Base-by-base conservation (phyloP, 257 asterid species). In the Jacaranda mimosifolia region DNA sequence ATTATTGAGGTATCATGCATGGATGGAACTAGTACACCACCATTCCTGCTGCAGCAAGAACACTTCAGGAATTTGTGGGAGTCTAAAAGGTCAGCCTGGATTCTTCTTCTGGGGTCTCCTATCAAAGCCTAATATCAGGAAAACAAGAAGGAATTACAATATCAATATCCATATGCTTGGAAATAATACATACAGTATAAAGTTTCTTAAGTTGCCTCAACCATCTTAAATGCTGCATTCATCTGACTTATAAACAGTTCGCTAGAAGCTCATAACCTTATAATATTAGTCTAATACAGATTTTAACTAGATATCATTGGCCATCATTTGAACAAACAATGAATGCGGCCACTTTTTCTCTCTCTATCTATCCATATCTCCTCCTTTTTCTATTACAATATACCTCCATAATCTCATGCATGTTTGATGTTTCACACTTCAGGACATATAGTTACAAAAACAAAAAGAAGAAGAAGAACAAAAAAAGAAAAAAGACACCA, bases 21-120 rank as follows among this genome's bases (percentile, higher is more conserved):
- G 63, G 97, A 91, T 63, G 97, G 90, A 69, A 76, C 75, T 32
- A 81, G 83, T n/a, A 55, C 77, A 49, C 84, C 83, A 6, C 80
- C 84, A 68, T 66, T 86, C 74, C 80, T 88, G 85, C 87, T 83
- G 90, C 99, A 93, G 86, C 98, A 96, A 71, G 84, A 78, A 82
- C 97, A 93, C 85, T 88, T 85, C 62, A 93, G 94, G 80, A 88
- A 74, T 63, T 85, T 88, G 79, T 71, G 80, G 39, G 90, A 91
- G 78, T 96, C 97, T 77, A 93, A 64, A 62, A 96, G 97, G 84
- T 96, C 99, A 55, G 85, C 70, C 77, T 96, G 99, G 72, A 93
- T 87, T 87, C 94, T 88, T 91, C 92, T 91, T 78, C 99, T 88
- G 42, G 99, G 99, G 78, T 96, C 97, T 72, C 99, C 99, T 67